phyloP scores from a whole-genome alignment of 306 rosid genomes.

The Ziziphus jujuba region DNA sequence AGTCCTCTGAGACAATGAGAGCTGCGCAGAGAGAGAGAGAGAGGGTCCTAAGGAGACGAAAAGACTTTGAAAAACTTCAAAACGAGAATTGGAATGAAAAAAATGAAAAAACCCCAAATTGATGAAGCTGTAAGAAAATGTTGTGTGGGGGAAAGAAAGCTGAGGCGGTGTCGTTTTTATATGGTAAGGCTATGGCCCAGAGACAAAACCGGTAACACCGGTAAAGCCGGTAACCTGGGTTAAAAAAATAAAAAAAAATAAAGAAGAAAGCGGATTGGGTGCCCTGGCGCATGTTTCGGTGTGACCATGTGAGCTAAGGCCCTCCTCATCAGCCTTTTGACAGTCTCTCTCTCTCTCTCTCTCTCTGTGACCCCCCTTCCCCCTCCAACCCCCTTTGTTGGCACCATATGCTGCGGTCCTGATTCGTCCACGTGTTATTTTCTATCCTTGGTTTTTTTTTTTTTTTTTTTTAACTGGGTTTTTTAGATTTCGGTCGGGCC shows the following conservation, averaged over 20 bases:
- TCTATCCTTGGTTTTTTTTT: neutral
- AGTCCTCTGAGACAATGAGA: constrained; percentile 23
- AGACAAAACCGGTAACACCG: constrained; percentile 44
- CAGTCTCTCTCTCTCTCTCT: constrained; percentile 16
- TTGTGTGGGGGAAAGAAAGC: no score
- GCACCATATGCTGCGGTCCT: constrained; percentile 16
- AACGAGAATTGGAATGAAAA: neutral
- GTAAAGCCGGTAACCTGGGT: constrained; percentile 17
- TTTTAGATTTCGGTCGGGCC: no score
- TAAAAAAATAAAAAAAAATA: neutral
- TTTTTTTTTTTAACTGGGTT: no score
- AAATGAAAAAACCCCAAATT: no score
- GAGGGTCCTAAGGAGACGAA: neutral
- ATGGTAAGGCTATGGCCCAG: constrained; percentile 20
- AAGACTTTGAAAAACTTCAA: no score
- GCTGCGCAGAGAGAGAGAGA: constrained; percentile 38
- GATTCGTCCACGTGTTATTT: constrained; percentile 1
- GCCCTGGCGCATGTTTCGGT: constrained; percentile 32
- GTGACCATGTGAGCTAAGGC: constrained; percentile 37
- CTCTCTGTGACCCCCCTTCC: no score
- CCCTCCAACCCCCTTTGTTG: constrained; percentile 6
- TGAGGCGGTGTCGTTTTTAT: no score
- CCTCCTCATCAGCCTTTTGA: constrained; percentile 12
- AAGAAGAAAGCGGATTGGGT: constrained; percentile 28
- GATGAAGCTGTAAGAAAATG: no score